These are phyloP conservation scores for Trichoderma oligosporum DNA, from an alignment of 2,329 filamentous ascomycete genomes.

Conservation along the genomic window DNA sequence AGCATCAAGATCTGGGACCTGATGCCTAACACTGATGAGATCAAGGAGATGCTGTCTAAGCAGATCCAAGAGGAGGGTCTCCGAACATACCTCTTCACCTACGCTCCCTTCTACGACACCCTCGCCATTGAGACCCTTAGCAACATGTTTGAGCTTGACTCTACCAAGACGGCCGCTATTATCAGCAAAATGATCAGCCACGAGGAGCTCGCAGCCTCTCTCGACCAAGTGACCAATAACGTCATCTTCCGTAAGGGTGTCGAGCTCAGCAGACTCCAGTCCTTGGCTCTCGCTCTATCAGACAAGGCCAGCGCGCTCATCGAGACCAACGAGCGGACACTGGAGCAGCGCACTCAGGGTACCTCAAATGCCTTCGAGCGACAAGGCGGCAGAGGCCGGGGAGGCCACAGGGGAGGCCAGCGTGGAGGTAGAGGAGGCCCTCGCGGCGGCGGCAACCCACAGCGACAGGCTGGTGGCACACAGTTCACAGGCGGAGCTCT, in stretches of 20 bases:
- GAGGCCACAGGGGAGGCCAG: conserved; percentile 60
- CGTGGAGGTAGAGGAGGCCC: conserved; percentile 60
- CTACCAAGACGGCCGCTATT: conserved; percentile 87
- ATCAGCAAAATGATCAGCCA: conserved; percentile 99
- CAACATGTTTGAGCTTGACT: conserved; percentile 90
- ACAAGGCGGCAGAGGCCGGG: conserved; percentile 74
- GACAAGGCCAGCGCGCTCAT: conserved; percentile 97
- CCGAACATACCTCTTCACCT: conserved; percentile 97
- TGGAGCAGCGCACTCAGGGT: conserved; percentile 95
- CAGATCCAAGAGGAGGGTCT: conserved; percentile 99
- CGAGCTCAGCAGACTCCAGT: conserved; percentile 93
- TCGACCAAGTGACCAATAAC: conserved; percentile 95
- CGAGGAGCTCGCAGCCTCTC: conserved; percentile 91
- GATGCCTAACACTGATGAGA: conserved; percentile 86
- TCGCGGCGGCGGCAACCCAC: conserved; percentile 53
- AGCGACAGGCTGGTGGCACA: conserved; percentile 67
- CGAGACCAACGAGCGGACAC: conserved; percentile 93
- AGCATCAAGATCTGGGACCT: conserved; percentile 99
- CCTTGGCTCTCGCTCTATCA: conserved; percentile 84
- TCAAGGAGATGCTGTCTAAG: conserved; percentile 94
- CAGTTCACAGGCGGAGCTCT: conserved; percentile 80
- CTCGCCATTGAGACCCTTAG: conserved; percentile 81
- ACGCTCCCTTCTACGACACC: conserved; percentile 98
- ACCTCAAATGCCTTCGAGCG: conserved; percentile 93
- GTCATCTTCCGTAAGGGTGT: conserved; percentile 99